A percentile compares a stretch with the other conserved stretches of the same genome.
Evolutionary conservation across 2,329 filamentous ascomycete genomes (phyloP).

Genomic region (Niveomyces coronatus): DNA sequence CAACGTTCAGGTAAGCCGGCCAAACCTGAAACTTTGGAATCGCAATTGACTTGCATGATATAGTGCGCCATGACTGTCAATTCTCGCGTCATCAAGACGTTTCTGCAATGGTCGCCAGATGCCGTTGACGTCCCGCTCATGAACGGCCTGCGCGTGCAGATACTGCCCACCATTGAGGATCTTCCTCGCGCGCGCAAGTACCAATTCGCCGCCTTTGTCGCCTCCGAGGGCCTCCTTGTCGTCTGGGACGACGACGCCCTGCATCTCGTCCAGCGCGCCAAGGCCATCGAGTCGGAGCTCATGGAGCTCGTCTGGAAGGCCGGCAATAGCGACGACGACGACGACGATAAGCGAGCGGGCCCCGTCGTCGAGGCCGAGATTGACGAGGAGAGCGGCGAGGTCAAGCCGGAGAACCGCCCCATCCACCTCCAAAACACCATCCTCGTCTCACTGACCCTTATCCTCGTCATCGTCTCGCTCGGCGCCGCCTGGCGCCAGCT

Average conservation of each 20-base stretch:
- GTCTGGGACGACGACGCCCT: conserved; percentile 77
- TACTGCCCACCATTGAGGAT: conserved; percentile 61
- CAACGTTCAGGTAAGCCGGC: conserved; percentile 53
- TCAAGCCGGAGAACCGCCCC: conserved; percentile 53
- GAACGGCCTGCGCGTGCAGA: conserved; percentile 68
- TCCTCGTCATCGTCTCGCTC: conserved; percentile 54
- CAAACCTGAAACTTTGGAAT: background rate
- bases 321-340: conserved; percentile 43
- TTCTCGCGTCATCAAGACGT: conserved; percentile 69
- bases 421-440: conserved; percentile 61
- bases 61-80: conserved; percentile 74
- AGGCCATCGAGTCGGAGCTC: conserved; percentile 63
- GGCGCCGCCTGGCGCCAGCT: conserved; percentile 62
- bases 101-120: conserved; percentile 61
- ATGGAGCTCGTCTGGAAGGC: conserved; percentile 69
- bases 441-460: conserved; percentile 55
- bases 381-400: conserved; percentile 61
- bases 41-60: background rate
- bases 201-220: conserved; percentile 72
- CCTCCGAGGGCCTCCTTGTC: conserved; percentile 57
- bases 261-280: conserved; percentile 58
- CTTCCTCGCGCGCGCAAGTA: conserved; percentile 62
- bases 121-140: conserved; percentile 65
- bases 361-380: conserved; percentile 43
- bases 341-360: conserved; percentile 37